These are phyloP conservation scores for Geotrichum macrosporum DNA, from an alignment of 1,139 yeast genomes.

Conservation along the genomic window DNA sequence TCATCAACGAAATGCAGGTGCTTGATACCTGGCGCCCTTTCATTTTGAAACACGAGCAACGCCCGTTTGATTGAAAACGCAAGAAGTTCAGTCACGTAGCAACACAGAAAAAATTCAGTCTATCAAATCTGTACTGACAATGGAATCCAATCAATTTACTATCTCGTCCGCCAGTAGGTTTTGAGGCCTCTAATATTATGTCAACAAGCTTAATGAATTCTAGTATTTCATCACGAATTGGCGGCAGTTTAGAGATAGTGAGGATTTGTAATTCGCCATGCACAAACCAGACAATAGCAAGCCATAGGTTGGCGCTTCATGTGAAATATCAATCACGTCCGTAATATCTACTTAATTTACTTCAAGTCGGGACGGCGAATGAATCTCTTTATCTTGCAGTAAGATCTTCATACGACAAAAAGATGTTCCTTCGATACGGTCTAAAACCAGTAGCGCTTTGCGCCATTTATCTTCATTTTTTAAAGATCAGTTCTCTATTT, in stretches of 20 bases:
- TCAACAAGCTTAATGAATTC: slow-evolving; percentile 55
- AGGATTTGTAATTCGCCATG: slow-evolving; percentile 61
- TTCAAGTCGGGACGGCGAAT: slow-evolving; percentile 58
- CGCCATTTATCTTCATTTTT: slow-evolving; percentile 74
- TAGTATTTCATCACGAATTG: slow-evolving; percentile 57
- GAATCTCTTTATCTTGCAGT: slow-evolving; percentile 57
- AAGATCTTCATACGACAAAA: slow-evolving; percentile 72
- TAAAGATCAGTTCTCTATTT: slow-evolving; percentile 73
- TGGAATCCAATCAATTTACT: slow-evolving; percentile 55
- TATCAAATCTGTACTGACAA: slow-evolving; percentile 77
- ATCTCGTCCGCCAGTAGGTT: slow-evolving; percentile 24
- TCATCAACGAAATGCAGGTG: slow-evolving; percentile 78
- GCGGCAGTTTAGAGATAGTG: slow-evolving; percentile 75
- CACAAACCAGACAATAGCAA: slow-evolving; percentile 49
- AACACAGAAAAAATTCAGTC: slow-evolving; percentile 71
- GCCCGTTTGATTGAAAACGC: slow-evolving; percentile 64
- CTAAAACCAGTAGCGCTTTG: slow-evolving; percentile 47
- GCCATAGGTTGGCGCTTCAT: slow-evolving; percentile 71
- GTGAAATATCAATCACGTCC: slow-evolving; percentile 67
- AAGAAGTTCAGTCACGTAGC: slow-evolving; percentile 58
- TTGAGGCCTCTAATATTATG: slow-evolving; percentile 45
- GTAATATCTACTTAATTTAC: slow-evolving; percentile 46
- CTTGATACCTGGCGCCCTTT: slow-evolving; percentile 69
- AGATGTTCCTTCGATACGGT: slow-evolving; percentile 46
- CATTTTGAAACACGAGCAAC: slow-evolving; percentile 52